Conservation (phyloP, 179 eudicot species). For the Camellia oleifera region DNA sequence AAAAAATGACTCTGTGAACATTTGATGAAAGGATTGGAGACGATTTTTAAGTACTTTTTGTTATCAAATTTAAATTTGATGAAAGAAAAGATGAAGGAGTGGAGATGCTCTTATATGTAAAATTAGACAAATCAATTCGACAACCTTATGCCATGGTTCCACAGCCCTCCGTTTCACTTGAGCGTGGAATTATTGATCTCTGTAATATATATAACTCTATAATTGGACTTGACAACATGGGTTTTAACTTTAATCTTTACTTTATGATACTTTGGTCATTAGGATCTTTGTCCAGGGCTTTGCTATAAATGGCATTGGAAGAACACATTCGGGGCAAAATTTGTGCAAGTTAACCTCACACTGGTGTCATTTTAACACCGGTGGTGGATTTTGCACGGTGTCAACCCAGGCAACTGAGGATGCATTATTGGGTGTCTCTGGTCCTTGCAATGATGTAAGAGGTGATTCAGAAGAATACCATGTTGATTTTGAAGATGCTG, state of each 20-base stretch:
- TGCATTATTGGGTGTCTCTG: neutral
- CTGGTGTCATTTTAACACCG: neutral
- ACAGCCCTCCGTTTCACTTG: neutral
- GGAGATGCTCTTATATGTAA: too few relatives aligned
- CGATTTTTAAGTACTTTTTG: too few relatives aligned
- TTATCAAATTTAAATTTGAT: too few relatives aligned
- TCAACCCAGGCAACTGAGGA: conserved; percentile 3
- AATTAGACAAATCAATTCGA: too few relatives aligned
- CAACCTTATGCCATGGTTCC: neutral
- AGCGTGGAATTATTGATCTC: neutral
- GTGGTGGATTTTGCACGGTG: conserved; percentile 26
- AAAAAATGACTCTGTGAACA: too few relatives aligned
- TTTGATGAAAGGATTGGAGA: too few relatives aligned
- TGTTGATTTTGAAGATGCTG: conserved; percentile 11
- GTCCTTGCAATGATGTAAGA: conserved; percentile 5
- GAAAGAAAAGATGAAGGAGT: too few relatives aligned
- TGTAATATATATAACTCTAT: neutral
- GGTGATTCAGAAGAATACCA: conserved; percentile 18
- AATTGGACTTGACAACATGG: neutral
- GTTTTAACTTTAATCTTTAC: neutral
- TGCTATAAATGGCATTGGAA: conserved; percentile 13
- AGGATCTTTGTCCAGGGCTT: conserved; percentile 3
- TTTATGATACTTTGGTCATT: neutral
- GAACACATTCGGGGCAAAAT: conserved; percentile 5
- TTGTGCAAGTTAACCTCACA: conserved; percentile 9